Conservation (phyloP, 1,284 basidiomycete species). For the Malassezia globosa region DNA sequence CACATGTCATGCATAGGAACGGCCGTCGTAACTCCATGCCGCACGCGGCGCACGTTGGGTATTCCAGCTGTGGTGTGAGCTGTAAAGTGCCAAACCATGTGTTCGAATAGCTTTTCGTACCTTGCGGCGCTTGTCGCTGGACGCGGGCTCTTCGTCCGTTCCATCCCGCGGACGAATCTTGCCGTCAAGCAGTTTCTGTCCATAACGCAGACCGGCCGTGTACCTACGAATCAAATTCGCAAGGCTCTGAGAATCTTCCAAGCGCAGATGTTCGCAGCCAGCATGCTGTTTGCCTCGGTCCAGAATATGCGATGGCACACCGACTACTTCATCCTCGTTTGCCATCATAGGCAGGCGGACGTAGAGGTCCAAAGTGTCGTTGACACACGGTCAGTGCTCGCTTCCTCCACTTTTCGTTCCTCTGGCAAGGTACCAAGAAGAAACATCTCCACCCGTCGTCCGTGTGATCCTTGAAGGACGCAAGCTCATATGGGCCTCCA, state of each 20-base stretch:
- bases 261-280: conserved; percentile 11
- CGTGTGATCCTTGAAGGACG: too few species aligned
- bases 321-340: too few species aligned
- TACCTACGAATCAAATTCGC: conserved; percentile 27
- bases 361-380: too few species aligned
- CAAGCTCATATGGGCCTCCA: too few species aligned
- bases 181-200: conserved; percentile 26
- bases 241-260: not conserved
- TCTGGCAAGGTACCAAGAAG: too few species aligned
- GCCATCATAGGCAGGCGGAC: too few species aligned
- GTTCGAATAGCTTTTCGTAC: conserved; percentile 2
- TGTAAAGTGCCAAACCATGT: not conserved
- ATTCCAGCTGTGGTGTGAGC: conserved; percentile 22
- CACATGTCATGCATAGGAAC: conserved; percentile 41
- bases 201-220: conserved; percentile 33
- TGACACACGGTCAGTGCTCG: too few species aligned
- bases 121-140: conserved; percentile 4
- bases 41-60: conserved; percentile 36
- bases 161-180: conserved; percentile 22
- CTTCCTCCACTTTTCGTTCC: too few species aligned
- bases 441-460: too few species aligned
- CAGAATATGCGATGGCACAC: not conserved
- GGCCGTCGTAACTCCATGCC: conserved; percentile 31
- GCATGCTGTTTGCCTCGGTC: not conserved
- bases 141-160: conserved; percentile 18